These are phyloP conservation scores for Linnemannia zychae DNA, from an alignment of 192 early-diverging fungal species.

Conservation along the genomic window DNA sequence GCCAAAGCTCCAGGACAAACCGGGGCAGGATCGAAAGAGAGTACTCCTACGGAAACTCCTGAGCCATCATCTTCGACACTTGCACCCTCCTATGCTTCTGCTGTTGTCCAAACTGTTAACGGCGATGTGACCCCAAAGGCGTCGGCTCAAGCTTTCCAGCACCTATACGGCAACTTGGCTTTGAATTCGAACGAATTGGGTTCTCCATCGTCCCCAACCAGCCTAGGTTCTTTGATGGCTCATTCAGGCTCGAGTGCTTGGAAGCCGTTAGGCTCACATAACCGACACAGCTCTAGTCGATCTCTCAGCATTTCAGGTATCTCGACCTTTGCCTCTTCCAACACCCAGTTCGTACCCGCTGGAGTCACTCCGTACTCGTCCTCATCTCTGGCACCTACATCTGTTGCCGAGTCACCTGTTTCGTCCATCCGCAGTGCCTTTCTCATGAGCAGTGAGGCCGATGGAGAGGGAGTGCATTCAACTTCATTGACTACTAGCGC, in stretches of 20 bases:
- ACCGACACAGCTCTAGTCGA: not conserved
- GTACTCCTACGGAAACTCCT: not conserved
- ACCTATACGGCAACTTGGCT: not conserved
- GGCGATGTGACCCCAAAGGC: not conserved
- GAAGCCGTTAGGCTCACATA: not conserved
- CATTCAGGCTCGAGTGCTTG: not conserved
- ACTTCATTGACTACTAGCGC: not conserved
- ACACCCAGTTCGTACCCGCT: not conserved
- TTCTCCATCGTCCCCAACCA: not conserved
- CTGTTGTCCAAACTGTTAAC: constrained; percentile 7
- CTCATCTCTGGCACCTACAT: not conserved
- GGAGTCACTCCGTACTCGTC: not conserved
- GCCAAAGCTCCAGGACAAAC: not conserved
- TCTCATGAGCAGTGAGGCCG: not conserved
- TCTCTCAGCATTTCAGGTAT: constrained; percentile 3
- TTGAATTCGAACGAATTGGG: not conserved
- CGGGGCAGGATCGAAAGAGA: not conserved
- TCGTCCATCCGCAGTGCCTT: not conserved
- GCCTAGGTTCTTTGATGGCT: not conserved
- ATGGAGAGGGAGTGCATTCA: not conserved
- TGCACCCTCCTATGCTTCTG: constrained; percentile 21
- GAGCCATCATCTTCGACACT: not conserved
- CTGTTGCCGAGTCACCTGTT: not conserved
- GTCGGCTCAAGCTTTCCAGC: not conserved
- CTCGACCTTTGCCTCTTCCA: not conserved